Base-by-base conservation (phyloP, 108 stramenopile species). In the Pseudonitzschia multiseries region DNA sequence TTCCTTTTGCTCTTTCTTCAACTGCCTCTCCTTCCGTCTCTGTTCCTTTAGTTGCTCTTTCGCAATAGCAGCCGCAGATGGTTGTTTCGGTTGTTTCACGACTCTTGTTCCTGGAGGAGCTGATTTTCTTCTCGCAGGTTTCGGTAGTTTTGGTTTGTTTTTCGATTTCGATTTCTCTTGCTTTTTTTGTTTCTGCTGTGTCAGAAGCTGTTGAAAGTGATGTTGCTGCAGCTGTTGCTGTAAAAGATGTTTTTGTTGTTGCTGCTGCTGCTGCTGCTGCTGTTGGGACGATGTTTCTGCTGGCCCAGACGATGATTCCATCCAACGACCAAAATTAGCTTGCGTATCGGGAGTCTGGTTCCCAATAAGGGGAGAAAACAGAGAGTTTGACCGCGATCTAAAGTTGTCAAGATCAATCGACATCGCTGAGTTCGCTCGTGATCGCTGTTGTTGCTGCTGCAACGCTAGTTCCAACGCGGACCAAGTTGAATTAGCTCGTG, bases 301-400 rank as follows among this genome's bases (percentile, higher is more conserved):
- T 41, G 44, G 12, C 12, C 28, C 42, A 26, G 66, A 67, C 8
- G 59, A 50, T 4, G 61, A 48, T 61, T 90, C 86, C 87, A 93
- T 87, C 91, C 91, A 93, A 48, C 83, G 75, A 20, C 84, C 89
- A 69, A 86, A 86, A 8, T 79, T 65, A 4, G 59, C 66, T 24
- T 76, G 70, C 18, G 76, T 63, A 28, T 80, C 78, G n/a, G 24
- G 63, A 15, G 77, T 36, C 33, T 53, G 63, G 27, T 62, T 75
- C 21, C 73, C 77, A 36, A 84, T 68, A 6, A 84, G 62, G 4
- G 83, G 76, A 28, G 83, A 84, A 68, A 83, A 84, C n/a, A 93
- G 74, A 12, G 89, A 90, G 64, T 93, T 93, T n/a, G 91, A 87
- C 50, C 91, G 74, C 44, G 79, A 81, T 68, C 90, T 76, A 65